phyloP scores from a whole-genome alignment of 352 stramenopile species.

The Phytopythium delawarense region DNA sequence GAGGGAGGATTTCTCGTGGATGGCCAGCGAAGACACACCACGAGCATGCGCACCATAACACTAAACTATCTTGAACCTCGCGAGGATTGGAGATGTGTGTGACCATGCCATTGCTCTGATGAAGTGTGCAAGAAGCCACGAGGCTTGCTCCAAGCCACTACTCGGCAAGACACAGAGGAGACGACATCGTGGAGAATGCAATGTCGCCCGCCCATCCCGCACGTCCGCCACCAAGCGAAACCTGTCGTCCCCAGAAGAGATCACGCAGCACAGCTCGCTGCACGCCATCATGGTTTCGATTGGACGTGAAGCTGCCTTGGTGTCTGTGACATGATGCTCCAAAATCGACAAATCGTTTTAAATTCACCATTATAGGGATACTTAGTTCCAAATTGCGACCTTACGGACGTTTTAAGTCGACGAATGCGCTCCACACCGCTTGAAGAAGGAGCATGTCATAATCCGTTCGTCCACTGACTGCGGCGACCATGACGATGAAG shows the following conservation, averaged over 20 bases:
- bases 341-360: not conserved
- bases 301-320: not conserved
- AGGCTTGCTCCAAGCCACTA: too few species aligned
- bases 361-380: too few species aligned
- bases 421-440: not conserved
- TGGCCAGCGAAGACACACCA: too few species aligned
- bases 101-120: too few species aligned
- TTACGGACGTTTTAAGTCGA: not conserved
- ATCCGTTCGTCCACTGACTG: too few species aligned
- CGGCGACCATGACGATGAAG: slow-evolving; percentile 28
- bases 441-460: not conserved
- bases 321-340: not conserved
- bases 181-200: not conserved
- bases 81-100: too few species aligned
- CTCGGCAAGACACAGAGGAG: not conserved
- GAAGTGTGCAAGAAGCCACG: too few species aligned
- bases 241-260: too few species aligned
- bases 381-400: not conserved
- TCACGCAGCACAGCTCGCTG: too few species aligned
- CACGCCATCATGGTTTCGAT: not conserved
- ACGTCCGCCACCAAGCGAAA: not conserved
- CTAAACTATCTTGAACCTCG: too few species aligned
- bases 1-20: not conserved
- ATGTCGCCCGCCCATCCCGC: not conserved
- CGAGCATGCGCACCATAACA: not conserved